These are phyloP conservation scores for Lunularia cruciata DNA, from an alignment of 225 moss, liverwort and hornwort species.

Conservation along the genomic window DNA sequence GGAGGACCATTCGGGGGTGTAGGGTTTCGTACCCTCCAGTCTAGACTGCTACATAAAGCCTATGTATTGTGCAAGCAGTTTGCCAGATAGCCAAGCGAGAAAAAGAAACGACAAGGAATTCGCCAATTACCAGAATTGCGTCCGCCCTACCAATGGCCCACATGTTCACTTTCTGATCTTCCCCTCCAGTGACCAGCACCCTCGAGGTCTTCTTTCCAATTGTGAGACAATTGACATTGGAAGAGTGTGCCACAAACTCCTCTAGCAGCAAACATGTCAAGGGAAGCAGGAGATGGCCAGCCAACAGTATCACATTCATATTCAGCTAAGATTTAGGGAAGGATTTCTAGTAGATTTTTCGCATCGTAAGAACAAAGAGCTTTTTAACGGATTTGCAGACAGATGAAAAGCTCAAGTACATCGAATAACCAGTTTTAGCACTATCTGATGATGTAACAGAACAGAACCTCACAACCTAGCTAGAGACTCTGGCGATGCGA, in stretches of 20 bases:
- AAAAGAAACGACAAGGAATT: neutral
- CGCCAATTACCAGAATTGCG: constrained; percentile 77
- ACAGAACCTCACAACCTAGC: too few species aligned
- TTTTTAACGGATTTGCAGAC: neutral
- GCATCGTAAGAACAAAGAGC: neutral
- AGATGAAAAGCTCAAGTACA: too few species aligned
- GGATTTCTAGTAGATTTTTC: neutral
- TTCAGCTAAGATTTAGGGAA: neutral
- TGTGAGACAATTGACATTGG: constrained; percentile 99
- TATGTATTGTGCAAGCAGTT: too few species aligned
- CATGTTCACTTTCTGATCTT: constrained; percentile 99
- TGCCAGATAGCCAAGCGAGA: neutral
- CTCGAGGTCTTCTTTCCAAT: constrained; percentile 99
- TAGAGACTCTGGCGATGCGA: too few species aligned
- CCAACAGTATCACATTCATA: neutral
- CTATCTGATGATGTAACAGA: neutral
- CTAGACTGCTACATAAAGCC: too few species aligned
- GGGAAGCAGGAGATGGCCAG: constrained; percentile 6
- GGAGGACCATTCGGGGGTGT: neutral
- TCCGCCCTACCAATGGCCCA: constrained; percentile 99
- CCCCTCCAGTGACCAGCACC: constrained; percentile 98
- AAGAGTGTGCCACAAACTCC: constrained; percentile 99
- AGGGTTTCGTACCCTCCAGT: neutral
- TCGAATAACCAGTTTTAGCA: too few species aligned
- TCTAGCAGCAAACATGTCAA: constrained; percentile 55